These are phyloP conservation scores for Claviceps pazoutovae DNA, from an alignment of 2,329 filamentous ascomycete species.

Conservation along the genomic window DNA sequence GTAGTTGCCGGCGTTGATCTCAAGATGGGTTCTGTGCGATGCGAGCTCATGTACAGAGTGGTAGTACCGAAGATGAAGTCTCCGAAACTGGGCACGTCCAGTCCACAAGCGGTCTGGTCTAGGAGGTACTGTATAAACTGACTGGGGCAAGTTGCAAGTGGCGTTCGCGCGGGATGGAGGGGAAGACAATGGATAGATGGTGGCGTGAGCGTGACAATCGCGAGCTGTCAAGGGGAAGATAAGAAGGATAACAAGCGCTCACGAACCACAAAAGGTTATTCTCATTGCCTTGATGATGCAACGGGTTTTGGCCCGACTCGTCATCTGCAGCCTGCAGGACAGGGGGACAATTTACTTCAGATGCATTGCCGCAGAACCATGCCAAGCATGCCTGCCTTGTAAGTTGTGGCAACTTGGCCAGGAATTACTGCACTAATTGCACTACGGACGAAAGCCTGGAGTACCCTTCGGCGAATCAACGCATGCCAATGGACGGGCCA, in stretches of 20 bases:
- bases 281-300: background rate
- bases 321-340: background rate
- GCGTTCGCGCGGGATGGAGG: constrained; percentile 4
- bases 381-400: background rate
- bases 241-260: background rate
- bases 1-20: background rate
- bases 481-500: too few species aligned
- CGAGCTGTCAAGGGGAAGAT: background rate
- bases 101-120: too few species aligned
- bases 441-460: too few species aligned
- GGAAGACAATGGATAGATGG: constrained; percentile 1
- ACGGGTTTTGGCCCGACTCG: background rate
- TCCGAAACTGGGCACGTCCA: background rate
- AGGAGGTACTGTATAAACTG: background rate
- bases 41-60: background rate
- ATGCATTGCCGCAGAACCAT: background rate
- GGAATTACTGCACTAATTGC: too few species aligned
- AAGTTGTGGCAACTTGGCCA: too few species aligned
- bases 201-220: background rate
- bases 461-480: too few species aligned
- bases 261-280: background rate
- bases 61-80: background rate
- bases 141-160: constrained; percentile 3
- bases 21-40: background rate
- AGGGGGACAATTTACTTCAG: background rate